A percentile compares a stretch with the other conserved stretches of the same genome.
Conservation (phyloP, 1,139 yeast species). For the Pichia sp. region DNA sequence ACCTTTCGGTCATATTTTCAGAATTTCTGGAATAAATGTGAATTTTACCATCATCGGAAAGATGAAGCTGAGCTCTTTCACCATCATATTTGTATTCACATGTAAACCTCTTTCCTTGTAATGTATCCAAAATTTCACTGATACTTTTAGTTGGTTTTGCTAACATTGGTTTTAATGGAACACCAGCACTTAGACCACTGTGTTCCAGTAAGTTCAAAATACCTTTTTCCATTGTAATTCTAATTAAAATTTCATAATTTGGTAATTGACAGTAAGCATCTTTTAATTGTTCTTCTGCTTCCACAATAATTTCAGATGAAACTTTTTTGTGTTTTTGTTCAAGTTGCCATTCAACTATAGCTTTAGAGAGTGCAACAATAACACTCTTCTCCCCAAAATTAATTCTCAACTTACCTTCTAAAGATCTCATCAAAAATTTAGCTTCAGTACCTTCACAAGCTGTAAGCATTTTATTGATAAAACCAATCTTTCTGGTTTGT, state of each 20-base stretch:
- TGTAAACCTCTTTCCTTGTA: constrained; percentile 78
- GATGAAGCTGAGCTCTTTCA: constrained; percentile 92
- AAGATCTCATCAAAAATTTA: constrained; percentile 77
- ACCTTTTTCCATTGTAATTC: constrained; percentile 62
- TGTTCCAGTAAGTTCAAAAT: constrained; percentile 57
- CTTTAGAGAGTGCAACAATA: constrained; percentile 75
- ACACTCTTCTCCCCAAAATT: constrained; percentile 94
- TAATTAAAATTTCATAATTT: constrained; percentile 73
- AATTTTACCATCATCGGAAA: constrained; percentile 60
- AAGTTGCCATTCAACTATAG: constrained; percentile 59
- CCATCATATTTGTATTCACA: constrained; percentile 98
- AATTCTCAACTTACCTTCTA: constrained; percentile 89
- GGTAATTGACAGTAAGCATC: constrained; percentile 92
- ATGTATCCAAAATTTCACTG: constrained; percentile 81
- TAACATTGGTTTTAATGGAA: constrained; percentile 95
- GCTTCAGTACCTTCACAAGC: constrained; percentile 89
- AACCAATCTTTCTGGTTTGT: constrained; percentile 66
- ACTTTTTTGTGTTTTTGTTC: constrained; percentile 19
- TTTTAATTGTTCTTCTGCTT: constrained; percentile 73
- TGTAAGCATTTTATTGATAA: constrained; percentile 77
- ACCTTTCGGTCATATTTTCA: constrained; percentile 94
- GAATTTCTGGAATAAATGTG: constrained; percentile 87
- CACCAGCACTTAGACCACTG: constrained; percentile 79
- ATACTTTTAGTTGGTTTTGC: constrained; percentile 96
- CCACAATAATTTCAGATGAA: constrained; percentile 38